Evolutionary conservation across 768 basidiomycete species (phyloP).

Genomic region (Hemileccinum impolitum): DNA sequence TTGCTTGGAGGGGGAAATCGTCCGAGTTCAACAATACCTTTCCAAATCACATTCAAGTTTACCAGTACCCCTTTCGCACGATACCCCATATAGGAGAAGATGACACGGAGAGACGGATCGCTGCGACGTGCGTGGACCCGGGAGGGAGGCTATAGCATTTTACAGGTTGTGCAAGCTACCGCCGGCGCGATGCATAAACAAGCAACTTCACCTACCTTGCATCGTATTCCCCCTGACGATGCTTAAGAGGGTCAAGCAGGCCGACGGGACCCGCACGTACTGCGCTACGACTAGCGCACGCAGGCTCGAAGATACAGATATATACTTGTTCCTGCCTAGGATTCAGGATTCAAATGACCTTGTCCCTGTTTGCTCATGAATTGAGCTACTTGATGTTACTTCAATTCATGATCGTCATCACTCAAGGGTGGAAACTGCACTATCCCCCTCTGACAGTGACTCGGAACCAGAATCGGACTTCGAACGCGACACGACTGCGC

Average conservation of each 20-base stretch:
- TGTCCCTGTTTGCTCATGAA: slow-evolving; percentile 19
- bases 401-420: neutral
- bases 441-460: neutral
- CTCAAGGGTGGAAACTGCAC: neutral
- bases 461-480: slow-evolving; percentile 1
- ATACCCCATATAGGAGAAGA: slow-evolving; percentile 4
- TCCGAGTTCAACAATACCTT: slow-evolving; percentile 22
- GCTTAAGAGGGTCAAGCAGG: neutral
- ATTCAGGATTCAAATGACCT: neutral
- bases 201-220: slow-evolving; percentile 16
- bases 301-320: slow-evolving; percentile 14
- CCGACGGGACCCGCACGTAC: slow-evolving; percentile 2
- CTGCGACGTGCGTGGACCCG: slow-evolving; percentile 1
- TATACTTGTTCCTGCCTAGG: neutral
- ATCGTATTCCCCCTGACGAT: slow-evolving; percentile 13
- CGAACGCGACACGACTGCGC: neutral
- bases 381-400: slow-evolving; percentile 6
- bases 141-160: slow-evolving; percentile 4
- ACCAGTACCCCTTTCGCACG: neutral
- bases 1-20: slow-evolving; percentile 18
- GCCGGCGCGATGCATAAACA: slow-evolving; percentile 4
- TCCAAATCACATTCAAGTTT: slow-evolving; percentile 16
- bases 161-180: slow-evolving; percentile 1
- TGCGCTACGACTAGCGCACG: neutral
- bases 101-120: slow-evolving; percentile 3